Evolutionary conservation across 2,329 filamentous ascomycete species (phyloP), one percentile per base, ranked within the genome.

Genomic region (Lasiodiplodia hormozganensis): DNA sequence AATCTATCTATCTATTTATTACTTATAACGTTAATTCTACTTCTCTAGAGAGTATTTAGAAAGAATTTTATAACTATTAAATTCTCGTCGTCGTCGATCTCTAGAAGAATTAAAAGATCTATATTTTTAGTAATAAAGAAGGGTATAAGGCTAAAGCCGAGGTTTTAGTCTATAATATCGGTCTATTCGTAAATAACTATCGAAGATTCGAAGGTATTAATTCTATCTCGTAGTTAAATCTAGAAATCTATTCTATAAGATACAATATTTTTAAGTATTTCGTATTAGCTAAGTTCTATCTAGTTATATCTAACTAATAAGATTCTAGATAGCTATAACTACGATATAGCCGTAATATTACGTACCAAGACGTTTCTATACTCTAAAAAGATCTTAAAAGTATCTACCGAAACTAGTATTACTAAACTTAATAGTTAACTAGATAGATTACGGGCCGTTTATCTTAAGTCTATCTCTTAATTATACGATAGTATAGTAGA

Each of bases 321-420:
- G 23, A 31, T 56, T 25, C 52, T 28, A 25, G 49, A 52, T 11
- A 23, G 49, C n/a, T 52, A 52, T 25, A 52, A 52, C 23, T 52
- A 23, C 23, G 49, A 28, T n/a, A 16, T 56, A 12, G 52, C 52
- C 28, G 52, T 56, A 14, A 56, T 56, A 21, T 56, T 16, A n/a
- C 52, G 52, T 14, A 28, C 52, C 28, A 28, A 56, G 52, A 28
- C 52, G 14, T 56, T 56, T 34, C 28, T 56, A 31, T 56, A 56
- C 52, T 28, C 18, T 12, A 23, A 56, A 18, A 56, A 56, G 28
- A 28, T 28, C 28, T 25, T 56, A 8, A 34, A 56, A 56, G 18
- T 25, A 56, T 34, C 52, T 25, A 25, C 12, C 25, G 14, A n/a
- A 18, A 34, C 23, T 4, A 56, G 23, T 16, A 25, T 34, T 12